Evolutionary conservation across 1,284 basidiomycete species (phyloP).

Genomic region (Leccinum variabile): DNA sequence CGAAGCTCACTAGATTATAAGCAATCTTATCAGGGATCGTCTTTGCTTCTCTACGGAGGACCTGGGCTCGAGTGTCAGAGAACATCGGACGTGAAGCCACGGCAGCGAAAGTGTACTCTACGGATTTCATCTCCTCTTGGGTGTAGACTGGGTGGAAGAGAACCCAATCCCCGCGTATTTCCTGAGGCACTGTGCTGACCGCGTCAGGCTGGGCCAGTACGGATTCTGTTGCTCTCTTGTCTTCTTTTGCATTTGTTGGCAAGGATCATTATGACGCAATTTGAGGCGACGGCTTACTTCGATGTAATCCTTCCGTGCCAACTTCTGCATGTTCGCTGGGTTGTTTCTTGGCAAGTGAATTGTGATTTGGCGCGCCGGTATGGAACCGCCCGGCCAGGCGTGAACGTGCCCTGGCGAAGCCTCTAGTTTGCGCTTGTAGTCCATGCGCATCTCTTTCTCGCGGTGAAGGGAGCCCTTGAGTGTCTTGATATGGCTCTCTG

Average conservation of each 20-base stretch:
- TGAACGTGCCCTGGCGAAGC: conserved; percentile 38
- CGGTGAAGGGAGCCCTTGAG: conserved; percentile 74
- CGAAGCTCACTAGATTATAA: conserved; percentile 56
- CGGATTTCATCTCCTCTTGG: conserved; percentile 73
- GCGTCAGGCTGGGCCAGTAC: conserved; percentile 31
- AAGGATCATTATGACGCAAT: not conserved
- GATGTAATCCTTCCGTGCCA: conserved; percentile 35
- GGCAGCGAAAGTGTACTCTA: conserved; percentile 48
- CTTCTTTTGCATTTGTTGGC: conserved; percentile 25
- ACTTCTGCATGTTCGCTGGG: conserved; percentile 24
- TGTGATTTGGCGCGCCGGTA: conserved; percentile 24
- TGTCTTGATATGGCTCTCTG: conserved; percentile 78
- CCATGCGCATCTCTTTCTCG: conserved; percentile 77
- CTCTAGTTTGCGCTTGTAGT: conserved; percentile 55
- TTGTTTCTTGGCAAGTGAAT: conserved; percentile 28
- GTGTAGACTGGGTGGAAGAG: conserved; percentile 83
- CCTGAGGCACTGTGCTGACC: conserved; percentile 45
- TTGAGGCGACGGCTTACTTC: conserved; percentile 16
- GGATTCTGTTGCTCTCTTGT: conserved; percentile 21
- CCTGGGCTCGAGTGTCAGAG: conserved; percentile 39
- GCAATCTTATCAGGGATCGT: conserved; percentile 76
- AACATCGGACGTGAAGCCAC: not conserved
- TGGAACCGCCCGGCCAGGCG: conserved; percentile 26
- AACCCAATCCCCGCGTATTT: conserved; percentile 75
- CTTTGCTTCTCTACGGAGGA: conserved; percentile 68